Percentiles rank a stretch among this genome's conserved stretches.
phyloP scores from a whole-genome alignment of 345 rosid species.

The Nephelium lappaceum region DNA sequence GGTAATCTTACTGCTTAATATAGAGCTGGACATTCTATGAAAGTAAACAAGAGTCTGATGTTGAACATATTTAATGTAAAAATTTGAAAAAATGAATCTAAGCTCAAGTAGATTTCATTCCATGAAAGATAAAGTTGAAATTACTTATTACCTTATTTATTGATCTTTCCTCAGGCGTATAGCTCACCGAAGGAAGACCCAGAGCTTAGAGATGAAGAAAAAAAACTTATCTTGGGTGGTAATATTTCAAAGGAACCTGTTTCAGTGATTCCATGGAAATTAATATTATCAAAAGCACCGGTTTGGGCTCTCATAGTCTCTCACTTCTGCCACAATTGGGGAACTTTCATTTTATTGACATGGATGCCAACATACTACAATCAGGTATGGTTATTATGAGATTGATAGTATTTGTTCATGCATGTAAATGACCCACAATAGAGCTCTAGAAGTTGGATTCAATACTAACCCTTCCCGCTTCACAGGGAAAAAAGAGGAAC shows the following conservation, averaged over 20 bases:
- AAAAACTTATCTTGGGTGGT: slow-evolving; percentile 64
- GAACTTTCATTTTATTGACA: slow-evolving; percentile 90
- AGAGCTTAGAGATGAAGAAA: slow-evolving; percentile 63
- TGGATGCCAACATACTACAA: slow-evolving; percentile 99
- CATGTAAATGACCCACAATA: not conserved
- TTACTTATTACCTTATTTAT: slow-evolving; percentile 19
- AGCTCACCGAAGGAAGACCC: slow-evolving; percentile 92
- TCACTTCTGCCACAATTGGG: slow-evolving; percentile 99
- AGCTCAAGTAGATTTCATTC: slow-evolving; percentile 15
- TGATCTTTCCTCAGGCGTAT: slow-evolving; percentile 63
- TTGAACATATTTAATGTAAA: not conserved
- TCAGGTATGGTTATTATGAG: slow-evolving; percentile 58
- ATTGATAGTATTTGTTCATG: not conserved
- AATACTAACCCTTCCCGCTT: not conserved
- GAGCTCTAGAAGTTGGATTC: slow-evolving; percentile 1
- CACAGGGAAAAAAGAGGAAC: not conserved
- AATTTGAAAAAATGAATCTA: slow-evolving; percentile 1
- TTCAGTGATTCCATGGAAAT: slow-evolving; percentile 89
- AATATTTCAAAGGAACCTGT: slow-evolving; percentile 75
- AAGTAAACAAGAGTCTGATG: slow-evolving; percentile 5
- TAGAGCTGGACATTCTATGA: not conserved
- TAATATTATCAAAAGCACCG: slow-evolving; percentile 87
- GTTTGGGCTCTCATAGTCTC: slow-evolving; percentile 98
- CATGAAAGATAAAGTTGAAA: slow-evolving; percentile 10
- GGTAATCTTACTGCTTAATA: not conserved